Evolutionary conservation across 768 basidiomycete species (phyloP).

Genomic region (Boletus bicolor): DNA sequence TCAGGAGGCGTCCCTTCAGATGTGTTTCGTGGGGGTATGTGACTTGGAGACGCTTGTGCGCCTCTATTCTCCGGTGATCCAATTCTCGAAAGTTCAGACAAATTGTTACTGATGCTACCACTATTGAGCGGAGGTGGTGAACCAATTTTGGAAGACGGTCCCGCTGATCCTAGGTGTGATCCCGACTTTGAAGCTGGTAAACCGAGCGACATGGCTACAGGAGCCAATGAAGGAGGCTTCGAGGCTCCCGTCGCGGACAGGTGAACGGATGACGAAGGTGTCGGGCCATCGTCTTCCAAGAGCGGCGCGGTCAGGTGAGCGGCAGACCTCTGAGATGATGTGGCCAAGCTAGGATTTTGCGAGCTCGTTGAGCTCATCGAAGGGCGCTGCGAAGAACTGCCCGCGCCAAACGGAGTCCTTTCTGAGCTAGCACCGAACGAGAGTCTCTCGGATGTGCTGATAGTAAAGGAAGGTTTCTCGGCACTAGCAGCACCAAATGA

Average conservation of each 20-base stretch:
- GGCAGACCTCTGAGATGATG: slow-evolving; percentile 13
- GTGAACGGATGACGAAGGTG: slow-evolving; percentile 7
- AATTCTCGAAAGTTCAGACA: slow-evolving; percentile 15
- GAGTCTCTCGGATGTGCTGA: slow-evolving; percentile 16
- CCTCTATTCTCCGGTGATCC: slow-evolving; percentile 17
- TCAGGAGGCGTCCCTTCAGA: slow-evolving; percentile 8
- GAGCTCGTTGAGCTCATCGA: not conserved
- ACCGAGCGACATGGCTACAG: slow-evolving; percentile 15
- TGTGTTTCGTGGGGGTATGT: slow-evolving; percentile 2
- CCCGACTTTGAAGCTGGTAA: slow-evolving; percentile 13
- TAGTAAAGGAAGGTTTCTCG: slow-evolving; percentile 18
- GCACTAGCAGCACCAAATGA: slow-evolving; percentile 17
- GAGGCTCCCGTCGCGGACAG: slow-evolving; percentile 1
- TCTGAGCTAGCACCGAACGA: slow-evolving; percentile 17
- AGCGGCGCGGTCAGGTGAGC: slow-evolving; percentile 3
- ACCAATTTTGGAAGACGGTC: slow-evolving; percentile 6
- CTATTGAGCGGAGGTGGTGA: slow-evolving; percentile 10
- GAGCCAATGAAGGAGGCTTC: slow-evolving; percentile 11
- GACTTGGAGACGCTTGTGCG: slow-evolving; percentile 6
- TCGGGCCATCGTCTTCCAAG: slow-evolving; percentile 18
- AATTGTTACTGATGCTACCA: not conserved
- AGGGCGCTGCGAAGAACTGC: slow-evolving; percentile 12
- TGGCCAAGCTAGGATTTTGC: slow-evolving; percentile 4
- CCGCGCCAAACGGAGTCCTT: slow-evolving; percentile 7
- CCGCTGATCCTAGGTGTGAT: slow-evolving; percentile 3